Evolutionary conservation across 2,329 filamentous ascomycete genomes (phyloP), one percentile per base, ranked within the genome.

Genomic region (Arthrobotrys megalospora): DNA sequence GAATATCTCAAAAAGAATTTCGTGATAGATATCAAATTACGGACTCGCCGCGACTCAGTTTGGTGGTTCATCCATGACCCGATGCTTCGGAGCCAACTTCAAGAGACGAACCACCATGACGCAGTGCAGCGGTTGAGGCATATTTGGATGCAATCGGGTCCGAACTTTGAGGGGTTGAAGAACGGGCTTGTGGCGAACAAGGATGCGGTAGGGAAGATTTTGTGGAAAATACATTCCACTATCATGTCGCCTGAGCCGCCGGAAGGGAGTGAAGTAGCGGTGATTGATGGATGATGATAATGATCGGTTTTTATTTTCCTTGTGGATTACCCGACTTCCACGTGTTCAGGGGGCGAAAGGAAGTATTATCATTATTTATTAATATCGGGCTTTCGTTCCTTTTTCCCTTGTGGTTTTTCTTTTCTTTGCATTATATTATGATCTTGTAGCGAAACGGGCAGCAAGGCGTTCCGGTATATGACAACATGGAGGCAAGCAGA

Each of bases 11-110:
- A 81, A 19, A 84, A 82, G 53, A 84, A 84, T 16, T 82, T 90
- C n/a, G 84, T 85, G 1, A 83, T 92, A 43, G 86, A 89, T 43
- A 83, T 90, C n/a, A 85, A 85, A 52, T 84, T 90, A 60, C 85
- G 85, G 65, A 83, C 85, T 8, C 86, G 88, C 14, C 85, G 85
- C 43, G 87, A 86, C 24, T 84, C 86, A 52, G 82, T 85, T 2
- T 87, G 86, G 84, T 90, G 88, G 88, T 86, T 87, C 71, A 82
- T 89, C 2, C 84, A 83, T 79, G 81, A 83, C 7, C 58, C 79
- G n/a, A 79, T 80, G 67, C 79, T 80, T 41, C 70, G 79, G 62
- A 66, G 45, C 24, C 78, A 80, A 34, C 75, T 77, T 62, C 70
- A 65, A 7, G 70, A 75, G 52, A 77, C 79, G 19, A 80, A 66